These are phyloP conservation scores for Aspergillus pseudoviridinutans DNA, from an alignment of 2,329 filamentous ascomycete species.

Conservation along the genomic window DNA sequence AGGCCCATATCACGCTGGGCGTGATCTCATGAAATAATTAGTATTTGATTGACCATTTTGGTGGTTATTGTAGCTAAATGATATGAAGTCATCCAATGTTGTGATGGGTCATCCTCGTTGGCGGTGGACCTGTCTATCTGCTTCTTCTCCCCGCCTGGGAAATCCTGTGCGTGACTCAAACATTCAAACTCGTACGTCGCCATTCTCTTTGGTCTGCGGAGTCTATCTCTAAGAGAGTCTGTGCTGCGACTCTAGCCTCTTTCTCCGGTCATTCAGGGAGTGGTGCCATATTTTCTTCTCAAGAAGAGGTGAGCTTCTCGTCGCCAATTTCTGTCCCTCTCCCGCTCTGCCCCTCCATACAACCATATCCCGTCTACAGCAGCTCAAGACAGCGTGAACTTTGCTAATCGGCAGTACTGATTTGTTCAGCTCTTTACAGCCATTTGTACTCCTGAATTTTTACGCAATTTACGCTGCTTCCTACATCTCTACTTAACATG, in stretches of 20 bases:
- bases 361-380: background rate
- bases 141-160: background rate
- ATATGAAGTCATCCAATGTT: background rate
- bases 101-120: background rate
- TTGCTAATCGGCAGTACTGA: background rate
- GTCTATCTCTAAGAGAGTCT: background rate
- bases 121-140: background rate
- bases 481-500: constrained; percentile 24
- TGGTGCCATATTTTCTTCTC: background rate
- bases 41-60: background rate
- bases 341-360: background rate
- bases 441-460: background rate
- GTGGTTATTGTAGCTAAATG: background rate
- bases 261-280: background rate
- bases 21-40: background rate
- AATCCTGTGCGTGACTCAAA: constrained; percentile 4
- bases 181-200: background rate
- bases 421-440: background rate
- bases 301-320: background rate
- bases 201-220: background rate
- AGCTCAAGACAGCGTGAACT: background rate
- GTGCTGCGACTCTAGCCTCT: background rate
- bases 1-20: background rate
- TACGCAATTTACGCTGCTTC: background rate
- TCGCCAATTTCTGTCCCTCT: background rate